These are phyloP conservation scores for Grosmannia serpens DNA, from an alignment of 2,329 filamentous ascomycete genomes.

Conservation along the genomic window DNA sequence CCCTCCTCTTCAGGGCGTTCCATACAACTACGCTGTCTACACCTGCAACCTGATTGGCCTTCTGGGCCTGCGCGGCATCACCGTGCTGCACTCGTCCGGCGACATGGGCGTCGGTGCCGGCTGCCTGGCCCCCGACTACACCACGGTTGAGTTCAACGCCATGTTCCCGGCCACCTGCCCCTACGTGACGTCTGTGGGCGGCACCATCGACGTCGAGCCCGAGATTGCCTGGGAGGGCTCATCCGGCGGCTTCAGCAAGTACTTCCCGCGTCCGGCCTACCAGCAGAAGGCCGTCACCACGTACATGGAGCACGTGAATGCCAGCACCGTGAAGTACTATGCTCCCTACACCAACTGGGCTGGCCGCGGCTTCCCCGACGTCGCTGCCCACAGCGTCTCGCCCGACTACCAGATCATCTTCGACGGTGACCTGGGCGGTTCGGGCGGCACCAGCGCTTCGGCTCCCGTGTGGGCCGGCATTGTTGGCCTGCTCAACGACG, in stretches of 20 bases:
- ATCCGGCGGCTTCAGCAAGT: constrained; percentile 39
- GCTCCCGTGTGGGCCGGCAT: constrained; percentile 52
- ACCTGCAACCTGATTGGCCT: constrained; percentile 48
- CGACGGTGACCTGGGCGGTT: constrained; percentile 13
- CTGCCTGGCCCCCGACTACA: constrained; percentile 16
- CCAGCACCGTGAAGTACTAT: constrained; percentile 35
- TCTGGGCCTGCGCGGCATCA: constrained; percentile 54
- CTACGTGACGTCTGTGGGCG: constrained; percentile 52
- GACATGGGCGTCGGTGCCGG: constrained; percentile 31
- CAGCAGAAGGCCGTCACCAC: constrained; percentile 32
- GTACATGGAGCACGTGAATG: constrained; percentile 24
- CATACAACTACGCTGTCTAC: constrained; percentile 40
- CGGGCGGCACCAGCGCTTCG: constrained; percentile 37
- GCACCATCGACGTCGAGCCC: constrained; percentile 34
- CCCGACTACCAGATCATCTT: constrained; percentile 21
- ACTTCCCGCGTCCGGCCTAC: constrained; percentile 31
- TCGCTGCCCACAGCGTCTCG: constrained; percentile 15
- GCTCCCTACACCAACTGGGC: constrained; percentile 28
- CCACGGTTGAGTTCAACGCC: constrained; percentile 29
- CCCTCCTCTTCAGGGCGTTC: constrained; percentile 36
- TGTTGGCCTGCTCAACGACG: constrained; percentile 53
- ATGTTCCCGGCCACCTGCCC: constrained; percentile 33
- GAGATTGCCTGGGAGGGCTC: constrained; percentile 43
- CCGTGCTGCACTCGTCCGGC: constrained; percentile 53
- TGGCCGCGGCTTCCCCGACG: constrained; percentile 19